Evolutionary conservation across 1,284 basidiomycete genomes (phyloP).

Genomic region (Fomitopsis palustris): DNA sequence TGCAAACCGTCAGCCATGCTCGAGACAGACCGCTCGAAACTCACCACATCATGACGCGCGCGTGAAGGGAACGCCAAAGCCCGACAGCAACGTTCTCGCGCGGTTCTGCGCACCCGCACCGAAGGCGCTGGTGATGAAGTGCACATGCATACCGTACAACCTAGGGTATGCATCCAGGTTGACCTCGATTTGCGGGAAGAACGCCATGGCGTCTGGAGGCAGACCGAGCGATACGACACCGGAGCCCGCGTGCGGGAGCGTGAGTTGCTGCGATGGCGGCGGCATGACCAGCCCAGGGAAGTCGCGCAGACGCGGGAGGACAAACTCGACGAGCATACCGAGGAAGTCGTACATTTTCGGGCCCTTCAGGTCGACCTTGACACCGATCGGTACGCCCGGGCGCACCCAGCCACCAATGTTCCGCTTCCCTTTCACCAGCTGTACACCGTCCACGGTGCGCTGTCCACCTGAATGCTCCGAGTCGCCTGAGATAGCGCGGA

Average conservation of each 20-base stretch:
- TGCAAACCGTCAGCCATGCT: background rate
- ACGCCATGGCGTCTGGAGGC: constrained; percentile 77
- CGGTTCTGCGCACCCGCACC: constrained; percentile 85
- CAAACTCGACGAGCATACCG: constrained; percentile 87
- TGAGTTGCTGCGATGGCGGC: constrained; percentile 54
- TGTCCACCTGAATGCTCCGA: constrained; percentile 67
- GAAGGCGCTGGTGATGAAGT: constrained; percentile 83
- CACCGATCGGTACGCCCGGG: constrained; percentile 80
- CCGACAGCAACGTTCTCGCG: constrained; percentile 81
- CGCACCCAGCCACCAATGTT: constrained; percentile 87
- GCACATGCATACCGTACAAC: constrained; percentile 85
- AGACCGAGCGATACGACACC: constrained; percentile 92
- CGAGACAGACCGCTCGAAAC: background rate
- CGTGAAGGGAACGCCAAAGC: constrained; percentile 84
- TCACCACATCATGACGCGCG: constrained; percentile 31
- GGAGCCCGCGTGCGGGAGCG: constrained; percentile 73
- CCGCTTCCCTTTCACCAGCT: constrained; percentile 78
- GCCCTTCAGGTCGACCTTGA: constrained; percentile 87
- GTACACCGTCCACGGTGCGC: constrained; percentile 70
- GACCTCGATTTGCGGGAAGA: constrained; percentile 94
- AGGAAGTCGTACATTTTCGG: constrained; percentile 95
- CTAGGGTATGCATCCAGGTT: constrained; percentile 87
- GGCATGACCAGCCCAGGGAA: constrained; percentile 82
- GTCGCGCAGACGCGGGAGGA: constrained; percentile 89
- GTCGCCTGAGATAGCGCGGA: constrained; percentile 88